Evolutionary conservation across 495 filamentous ascomycete species (phyloP), one percentile per base, ranked within the genome.

Genomic region (Astrothelium subdiscretum): DNA sequence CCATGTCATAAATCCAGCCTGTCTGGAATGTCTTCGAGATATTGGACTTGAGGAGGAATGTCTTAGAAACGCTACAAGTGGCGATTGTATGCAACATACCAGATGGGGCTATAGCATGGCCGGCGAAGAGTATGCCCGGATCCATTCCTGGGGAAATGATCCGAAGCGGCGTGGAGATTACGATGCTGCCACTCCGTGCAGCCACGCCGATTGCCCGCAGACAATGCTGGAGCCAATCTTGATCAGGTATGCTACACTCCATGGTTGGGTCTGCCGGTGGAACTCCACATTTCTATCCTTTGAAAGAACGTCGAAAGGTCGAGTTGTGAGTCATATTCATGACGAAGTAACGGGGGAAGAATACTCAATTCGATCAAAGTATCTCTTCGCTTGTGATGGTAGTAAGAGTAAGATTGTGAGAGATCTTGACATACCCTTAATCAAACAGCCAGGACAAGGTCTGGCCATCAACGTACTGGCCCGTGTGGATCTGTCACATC

Each of bases 1-100:
- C 0, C 81, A 84, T 63, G 82, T 83, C 52, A 81, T 78, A 31
- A 84, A 82, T 61, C 83, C 87, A 64, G 85, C 85, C 24, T 85
- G 79, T 0, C 65, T 81, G 26, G 81, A 84, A 69, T 81, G 79
- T 68, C 71, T 84, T 8, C 78, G 81, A 22, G 81, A 84, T 61
- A 79, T 84, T 58, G 80, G 81, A 3, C 70, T 83, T 0, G 79
- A 82, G 20, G 62, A 74, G n/a, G 78, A 78, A 60, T 72, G 73
- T 42, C 52, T 71, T 2, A 65, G 69, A 26, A 63, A 75, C 29
- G 75, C 76, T 15, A 74, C 74, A 12, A 67, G 67, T 20, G 71
- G 75, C 1, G 68, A 74, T 22, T 67, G 70, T 51, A 79, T 83
- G 73, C 67, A 74, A 63, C 77, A 81, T 57, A 79, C 78, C 2